Conservation (phyloP, 768 basidiomycete genomes). For the Lactarius psammicola region DNA sequence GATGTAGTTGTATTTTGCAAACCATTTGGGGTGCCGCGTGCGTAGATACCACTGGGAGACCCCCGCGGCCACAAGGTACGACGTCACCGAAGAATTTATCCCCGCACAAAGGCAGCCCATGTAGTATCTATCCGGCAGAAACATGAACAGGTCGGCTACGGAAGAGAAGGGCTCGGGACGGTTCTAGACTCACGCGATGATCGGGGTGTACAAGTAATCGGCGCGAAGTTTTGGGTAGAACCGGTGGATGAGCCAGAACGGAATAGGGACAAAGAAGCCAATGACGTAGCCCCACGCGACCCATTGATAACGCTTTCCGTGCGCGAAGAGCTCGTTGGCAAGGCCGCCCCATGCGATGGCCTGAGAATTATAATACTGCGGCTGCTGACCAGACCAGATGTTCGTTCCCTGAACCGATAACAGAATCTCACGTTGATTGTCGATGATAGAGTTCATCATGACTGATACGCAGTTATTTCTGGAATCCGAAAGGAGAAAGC, state of each 20-base stretch:
- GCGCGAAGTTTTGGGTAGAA: constrained; percentile 46
- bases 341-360: constrained; percentile 52
- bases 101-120: constrained; percentile 52
- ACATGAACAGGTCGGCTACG: neutral
- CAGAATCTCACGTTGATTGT: constrained; percentile 48
- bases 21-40: constrained; percentile 44
- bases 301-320: constrained; percentile 42
- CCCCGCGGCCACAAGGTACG: constrained; percentile 44
- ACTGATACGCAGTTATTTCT: constrained; percentile 33
- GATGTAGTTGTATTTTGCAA: constrained; percentile 40
- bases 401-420: constrained; percentile 56
- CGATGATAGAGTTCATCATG: constrained; percentile 59
- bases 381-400: constrained; percentile 49
- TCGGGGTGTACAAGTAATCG: constrained; percentile 49
- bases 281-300: constrained; percentile 49
- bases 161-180: constrained; percentile 2
- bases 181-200: constrained; percentile 39
- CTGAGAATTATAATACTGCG: constrained; percentile 51
- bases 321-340: constrained; percentile 24
- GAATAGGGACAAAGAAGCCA: constrained; percentile 51
- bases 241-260: constrained; percentile 50
- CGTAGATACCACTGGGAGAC: constrained; percentile 50
- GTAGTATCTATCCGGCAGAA: constrained; percentile 40
- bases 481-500: neutral
- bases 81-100: constrained; percentile 46